These are phyloP conservation scores for Hansenula lynferdii DNA, from an alignment of 1,139 yeast genomes.

Conservation along the genomic window DNA sequence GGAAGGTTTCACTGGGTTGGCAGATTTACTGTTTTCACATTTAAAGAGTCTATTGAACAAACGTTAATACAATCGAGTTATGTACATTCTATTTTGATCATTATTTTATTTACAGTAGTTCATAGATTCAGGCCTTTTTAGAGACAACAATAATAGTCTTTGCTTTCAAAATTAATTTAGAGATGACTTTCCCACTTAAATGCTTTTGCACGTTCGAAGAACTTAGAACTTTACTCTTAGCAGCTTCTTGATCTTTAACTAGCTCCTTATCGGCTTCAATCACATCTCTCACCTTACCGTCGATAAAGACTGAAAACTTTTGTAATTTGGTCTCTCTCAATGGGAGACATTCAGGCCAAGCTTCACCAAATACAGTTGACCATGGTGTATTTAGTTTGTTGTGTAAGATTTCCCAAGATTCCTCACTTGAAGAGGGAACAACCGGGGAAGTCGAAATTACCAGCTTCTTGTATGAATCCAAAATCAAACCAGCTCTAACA, in stretches of 20 bases:
- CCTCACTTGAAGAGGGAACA: constrained; percentile 79
- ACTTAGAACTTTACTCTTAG: constrained; percentile 18
- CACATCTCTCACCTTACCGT: constrained; percentile 61
- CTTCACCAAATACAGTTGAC: constrained; percentile 48
- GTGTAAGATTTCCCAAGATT: constrained; percentile 61
- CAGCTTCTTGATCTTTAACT: constrained; percentile 24
- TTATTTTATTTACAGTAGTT: background rate
- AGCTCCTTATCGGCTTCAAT: constrained; percentile 34
- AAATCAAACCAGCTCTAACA: constrained; percentile 28
- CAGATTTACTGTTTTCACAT: constrained; percentile 43
- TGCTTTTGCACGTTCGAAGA: constrained; percentile 30
- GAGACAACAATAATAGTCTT: constrained; percentile 31
- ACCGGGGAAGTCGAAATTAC: constrained; percentile 64
- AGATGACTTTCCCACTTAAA: constrained; percentile 29
- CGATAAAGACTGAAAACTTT: constrained; percentile 52
- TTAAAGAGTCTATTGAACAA: constrained; percentile 34
- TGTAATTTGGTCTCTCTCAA: constrained; percentile 32
- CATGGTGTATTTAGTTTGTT: constrained; percentile 29
- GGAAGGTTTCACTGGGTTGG: constrained; percentile 38
- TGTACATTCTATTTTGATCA: background rate
- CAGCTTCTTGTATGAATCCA: constrained; percentile 47
- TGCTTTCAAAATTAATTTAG: constrained; percentile 35
- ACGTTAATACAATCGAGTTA: constrained; percentile 1
- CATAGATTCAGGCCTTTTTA: constrained; percentile 7
- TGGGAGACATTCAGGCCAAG: constrained; percentile 46